Conservation (phyloP, 148 eudicot genomes). For the Nepenthes gracilis region DNA sequence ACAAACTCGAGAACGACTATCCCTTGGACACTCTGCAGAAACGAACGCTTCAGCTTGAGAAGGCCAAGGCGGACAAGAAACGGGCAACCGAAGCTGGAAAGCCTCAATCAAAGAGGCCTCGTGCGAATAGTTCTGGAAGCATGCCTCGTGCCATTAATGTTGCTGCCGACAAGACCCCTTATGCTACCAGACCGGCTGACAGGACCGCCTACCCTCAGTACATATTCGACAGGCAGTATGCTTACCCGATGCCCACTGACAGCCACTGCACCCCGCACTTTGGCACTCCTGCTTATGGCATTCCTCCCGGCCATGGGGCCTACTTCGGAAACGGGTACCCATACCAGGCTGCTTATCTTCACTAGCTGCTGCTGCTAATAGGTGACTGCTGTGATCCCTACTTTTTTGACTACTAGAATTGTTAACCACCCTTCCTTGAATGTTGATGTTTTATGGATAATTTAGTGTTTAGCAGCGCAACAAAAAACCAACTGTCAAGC, state of each 20-base stretch:
- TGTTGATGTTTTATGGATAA: slow-evolving; percentile 37
- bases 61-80: slow-evolving; percentile 92
- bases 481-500: slow-evolving; percentile 7
- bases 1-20: slow-evolving; percentile 72
- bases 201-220: slow-evolving; percentile 53
- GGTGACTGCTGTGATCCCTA: slow-evolving; percentile 25
- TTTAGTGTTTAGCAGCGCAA: slow-evolving; percentile 23
- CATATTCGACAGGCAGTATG: slow-evolving; percentile 68
- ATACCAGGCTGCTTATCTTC: slow-evolving; percentile 85
- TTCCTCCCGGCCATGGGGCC: slow-evolving; percentile 66
- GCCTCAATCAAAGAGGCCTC: slow-evolving; percentile 93
- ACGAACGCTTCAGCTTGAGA: slow-evolving; percentile 67
- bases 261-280: slow-evolving; percentile 44
- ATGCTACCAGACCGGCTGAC: slow-evolving; percentile 49
- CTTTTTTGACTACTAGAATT: slow-evolving; percentile 53
- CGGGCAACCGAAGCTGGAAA: slow-evolving; percentile 77
- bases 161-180: slow-evolving; percentile 49
- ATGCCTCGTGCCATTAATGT: slow-evolving; percentile 47
- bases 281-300: slow-evolving; percentile 46
- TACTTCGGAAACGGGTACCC: slow-evolving; percentile 78
- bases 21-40: slow-evolving; percentile 69
- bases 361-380: slow-evolving; percentile 46
- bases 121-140: slow-evolving; percentile 53
- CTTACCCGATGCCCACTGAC: slow-evolving; percentile 47
- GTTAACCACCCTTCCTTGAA: slow-evolving; percentile 50